Percentiles rank a stretch among this genome's conserved stretches.
These are phyloP conservation scores for Pelargonium nanum DNA, from an alignment of 345 rosid genomes.

Conservation along the genomic window DNA sequence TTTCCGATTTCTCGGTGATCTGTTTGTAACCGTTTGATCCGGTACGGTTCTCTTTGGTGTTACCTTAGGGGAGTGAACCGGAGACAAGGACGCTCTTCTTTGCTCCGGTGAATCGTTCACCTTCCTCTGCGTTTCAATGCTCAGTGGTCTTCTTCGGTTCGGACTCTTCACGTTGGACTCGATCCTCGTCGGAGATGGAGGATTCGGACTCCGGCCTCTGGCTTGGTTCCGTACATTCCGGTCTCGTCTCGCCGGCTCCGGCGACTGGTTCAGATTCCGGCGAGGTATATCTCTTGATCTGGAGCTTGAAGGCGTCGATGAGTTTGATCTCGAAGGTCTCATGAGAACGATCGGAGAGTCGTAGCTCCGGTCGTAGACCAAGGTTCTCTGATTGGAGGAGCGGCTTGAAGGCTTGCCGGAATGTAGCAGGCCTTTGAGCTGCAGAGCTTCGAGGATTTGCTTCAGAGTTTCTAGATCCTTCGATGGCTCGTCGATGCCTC, in stretches of 20 bases:
- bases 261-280: constrained; percentile 18
- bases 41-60: constrained; percentile 21
- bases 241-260: not conserved
- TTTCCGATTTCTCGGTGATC: constrained; percentile 30
- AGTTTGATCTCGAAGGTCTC: constrained; percentile 32
- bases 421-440: constrained; percentile 88
- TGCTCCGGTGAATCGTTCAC: constrained; percentile 28
- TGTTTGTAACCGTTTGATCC: constrained; percentile 19
- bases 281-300: constrained; percentile 28
- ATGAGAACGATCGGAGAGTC: constrained; percentile 46
- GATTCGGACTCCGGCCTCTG: constrained; percentile 32
- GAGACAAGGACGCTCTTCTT: constrained; percentile 42
- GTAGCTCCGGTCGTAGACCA: constrained; percentile 29
- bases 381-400: constrained; percentile 23
- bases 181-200: constrained; percentile 35
- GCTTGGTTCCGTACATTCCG: constrained; percentile 19
- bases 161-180: constrained; percentile 45
- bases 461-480: constrained; percentile 80
- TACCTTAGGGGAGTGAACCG: constrained; percentile 37
- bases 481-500: constrained; percentile 65
- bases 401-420: constrained; percentile 26
- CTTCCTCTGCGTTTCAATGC: constrained; percentile 33
- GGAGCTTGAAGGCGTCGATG: constrained; percentile 26
- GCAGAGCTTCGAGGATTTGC: constrained; percentile 79
- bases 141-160: constrained; percentile 30